These are phyloP conservation scores for Pseudocercospora eumusae DNA, from an alignment of 2,329 filamentous ascomycete species.

Conservation along the genomic window DNA sequence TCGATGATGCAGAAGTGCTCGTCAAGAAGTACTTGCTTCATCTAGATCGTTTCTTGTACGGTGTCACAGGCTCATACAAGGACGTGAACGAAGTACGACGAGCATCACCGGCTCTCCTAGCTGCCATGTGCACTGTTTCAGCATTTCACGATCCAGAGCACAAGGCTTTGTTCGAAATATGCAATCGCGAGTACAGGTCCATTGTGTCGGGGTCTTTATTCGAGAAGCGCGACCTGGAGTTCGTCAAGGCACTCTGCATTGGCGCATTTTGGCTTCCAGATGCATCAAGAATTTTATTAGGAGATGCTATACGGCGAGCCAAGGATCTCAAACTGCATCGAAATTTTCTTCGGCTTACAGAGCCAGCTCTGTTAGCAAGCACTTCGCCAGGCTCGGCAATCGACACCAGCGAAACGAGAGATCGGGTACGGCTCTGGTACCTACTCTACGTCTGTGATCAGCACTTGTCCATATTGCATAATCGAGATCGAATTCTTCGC, in stretches of 20 bases:
- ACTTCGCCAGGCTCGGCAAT: constrained; percentile 23
- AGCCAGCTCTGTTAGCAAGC: constrained; percentile 5
- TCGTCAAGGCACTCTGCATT: constrained; percentile 61
- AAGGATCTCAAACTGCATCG: constrained; percentile 44
- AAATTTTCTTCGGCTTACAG: constrained; percentile 14
- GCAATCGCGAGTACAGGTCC: constrained; percentile 59
- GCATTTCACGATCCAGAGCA: constrained; percentile 60
- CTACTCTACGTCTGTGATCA: constrained; percentile 66
- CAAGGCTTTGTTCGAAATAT: constrained; percentile 55
- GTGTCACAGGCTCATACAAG: constrained; percentile 50
- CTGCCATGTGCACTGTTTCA: constrained; percentile 59
- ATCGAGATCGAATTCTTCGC: constrained; percentile 57
- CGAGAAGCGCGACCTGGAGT: constrained; percentile 58
- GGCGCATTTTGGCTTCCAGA: constrained; percentile 65
- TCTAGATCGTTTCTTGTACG: constrained; percentile 53
- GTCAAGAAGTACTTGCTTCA: constrained; percentile 47
- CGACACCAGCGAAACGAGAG: constrained; percentile 47
- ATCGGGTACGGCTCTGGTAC: constrained; percentile 63
- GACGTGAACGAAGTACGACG: constrained; percentile 53
- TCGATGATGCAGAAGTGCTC: constrained; percentile 47
- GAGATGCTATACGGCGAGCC: constrained; percentile 54
- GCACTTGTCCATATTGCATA: constrained; percentile 64
- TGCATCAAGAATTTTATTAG: constrained; percentile 63
- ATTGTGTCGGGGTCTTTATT: constrained; percentile 61
- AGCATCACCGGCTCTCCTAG: constrained; percentile 57